Evolutionary conservation across 2,329 filamentous ascomycete genomes (phyloP).

Genomic region (Acephala macrosclerotiorum): DNA sequence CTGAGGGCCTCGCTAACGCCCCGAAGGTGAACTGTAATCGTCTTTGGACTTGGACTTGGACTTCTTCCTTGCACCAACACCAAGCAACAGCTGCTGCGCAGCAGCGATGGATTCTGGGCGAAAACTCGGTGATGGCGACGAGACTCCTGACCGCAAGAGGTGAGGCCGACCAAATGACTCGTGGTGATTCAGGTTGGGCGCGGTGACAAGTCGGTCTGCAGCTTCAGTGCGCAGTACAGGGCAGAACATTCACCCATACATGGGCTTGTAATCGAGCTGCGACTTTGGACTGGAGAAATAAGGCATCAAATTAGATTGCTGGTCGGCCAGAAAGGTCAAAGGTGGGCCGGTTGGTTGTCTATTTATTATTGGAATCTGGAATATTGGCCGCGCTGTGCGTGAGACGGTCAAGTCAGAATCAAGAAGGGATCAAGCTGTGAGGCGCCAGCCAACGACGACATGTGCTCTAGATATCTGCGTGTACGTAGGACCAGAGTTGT

Average conservation of each 20-base stretch:
- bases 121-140: neutral
- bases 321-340: slow-evolving; percentile 1
- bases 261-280: slow-evolving; percentile 6
- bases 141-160: slow-evolving; percentile 1
- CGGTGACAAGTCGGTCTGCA: slow-evolving; percentile 11
- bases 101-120: neutral
- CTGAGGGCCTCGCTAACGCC: neutral
- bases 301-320: slow-evolving; percentile 14
- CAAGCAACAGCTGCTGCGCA: neutral
- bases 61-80: slow-evolving; percentile 3
- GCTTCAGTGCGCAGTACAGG: neutral
- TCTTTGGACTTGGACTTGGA: neutral
- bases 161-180: slow-evolving; percentile 13
- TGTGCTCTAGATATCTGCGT: neutral
- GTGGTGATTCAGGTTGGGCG: slow-evolving; percentile 7
- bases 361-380: slow-evolving; percentile 11
- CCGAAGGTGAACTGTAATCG: neutral
- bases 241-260: slow-evolving; percentile 8
- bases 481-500: neutral
- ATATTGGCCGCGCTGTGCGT: slow-evolving; percentile 2
- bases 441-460: slow-evolving; percentile 9
- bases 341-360: slow-evolving; percentile 3
- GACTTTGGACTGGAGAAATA: slow-evolving; percentile 4
- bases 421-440: slow-evolving; percentile 7
- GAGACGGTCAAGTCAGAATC: slow-evolving; percentile 6